A percentile compares a stretch with the other conserved stretches of the same genome.
Conservation (phyloP, 352 stramenopile species). For the Phytopythium sindhum region DNA sequence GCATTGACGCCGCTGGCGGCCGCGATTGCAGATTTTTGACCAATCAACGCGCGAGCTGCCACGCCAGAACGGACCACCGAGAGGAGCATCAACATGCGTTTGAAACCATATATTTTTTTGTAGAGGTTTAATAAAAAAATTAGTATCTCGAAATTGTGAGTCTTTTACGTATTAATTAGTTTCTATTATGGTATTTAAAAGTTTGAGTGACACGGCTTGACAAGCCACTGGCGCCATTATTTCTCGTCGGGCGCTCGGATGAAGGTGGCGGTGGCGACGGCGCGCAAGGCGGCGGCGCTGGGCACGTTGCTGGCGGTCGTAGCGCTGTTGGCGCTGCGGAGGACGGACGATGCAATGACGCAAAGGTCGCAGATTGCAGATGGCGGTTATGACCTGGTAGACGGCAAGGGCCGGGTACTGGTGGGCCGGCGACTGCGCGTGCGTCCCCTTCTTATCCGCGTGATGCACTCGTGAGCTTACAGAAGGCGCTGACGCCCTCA, state of each 20-base stretch:
- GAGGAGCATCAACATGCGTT: neutral
- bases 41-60: neutral
- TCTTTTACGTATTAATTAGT: neutral
- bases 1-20: neutral
- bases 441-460: neutral
- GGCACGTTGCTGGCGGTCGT: constrained; percentile 5
- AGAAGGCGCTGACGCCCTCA: neutral
- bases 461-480: neutral
- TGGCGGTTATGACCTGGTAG: constrained; percentile 4
- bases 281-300: neutral
- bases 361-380: too few relatives aligned
- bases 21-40: neutral
- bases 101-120: neutral
- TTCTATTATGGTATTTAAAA: neutral
- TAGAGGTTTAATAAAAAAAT: neutral
- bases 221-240: neutral
- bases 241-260: neutral
- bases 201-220: neutral
- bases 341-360: too few relatives aligned
- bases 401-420: constrained; percentile 4
- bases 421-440: constrained; percentile 7
- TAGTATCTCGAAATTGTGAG: neutral
- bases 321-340: constrained; percentile 2
- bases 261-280: neutral
- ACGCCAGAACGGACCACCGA: neutral